These are phyloP conservation scores for Westerdykella sp. DNA, from an alignment of 2,329 filamentous ascomycete species.

Conservation along the genomic window DNA sequence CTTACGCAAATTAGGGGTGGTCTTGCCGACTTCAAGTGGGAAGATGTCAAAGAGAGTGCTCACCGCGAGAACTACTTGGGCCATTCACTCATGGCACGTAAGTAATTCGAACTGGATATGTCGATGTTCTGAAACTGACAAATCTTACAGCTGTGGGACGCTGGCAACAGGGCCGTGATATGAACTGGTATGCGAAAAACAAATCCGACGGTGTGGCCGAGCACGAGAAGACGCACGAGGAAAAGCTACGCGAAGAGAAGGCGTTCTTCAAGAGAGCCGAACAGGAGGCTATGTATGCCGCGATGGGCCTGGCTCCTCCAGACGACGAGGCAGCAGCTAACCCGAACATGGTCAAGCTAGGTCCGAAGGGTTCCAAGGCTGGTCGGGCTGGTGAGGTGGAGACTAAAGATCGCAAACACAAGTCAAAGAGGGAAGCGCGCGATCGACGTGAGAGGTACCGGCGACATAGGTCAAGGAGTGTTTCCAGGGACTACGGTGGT, in stretches of 20 bases:
- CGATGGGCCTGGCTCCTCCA: constrained; percentile 71
- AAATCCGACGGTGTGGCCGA: constrained; percentile 43
- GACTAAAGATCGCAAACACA: constrained; percentile 27
- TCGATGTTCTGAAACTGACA: constrained; percentile 2
- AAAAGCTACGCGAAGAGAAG: constrained; percentile 63
- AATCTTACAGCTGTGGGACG: constrained; percentile 60
- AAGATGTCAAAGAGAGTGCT: constrained; percentile 77
- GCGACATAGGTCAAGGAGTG: constrained; percentile 20
- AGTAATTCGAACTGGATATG: constrained; percentile 4
- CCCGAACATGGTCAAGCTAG: constrained; percentile 57
- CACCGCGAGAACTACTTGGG: constrained; percentile 90
- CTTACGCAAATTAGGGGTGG: constrained; percentile 57
- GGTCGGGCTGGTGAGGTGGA: constrained; percentile 50
- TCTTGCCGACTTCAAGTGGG: constrained; percentile 89
- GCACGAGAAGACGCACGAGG: constrained; percentile 52
- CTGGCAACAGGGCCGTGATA: constrained; percentile 75
- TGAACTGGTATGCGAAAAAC: constrained; percentile 59
- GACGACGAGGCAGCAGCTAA: constrained; percentile 56
- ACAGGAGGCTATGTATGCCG: constrained; percentile 79
- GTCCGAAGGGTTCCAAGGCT: constrained; percentile 43
- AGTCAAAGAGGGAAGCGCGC: constrained; percentile 11
- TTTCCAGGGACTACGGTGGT: constrained; percentile 17
- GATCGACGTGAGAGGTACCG: constrained; percentile 7
- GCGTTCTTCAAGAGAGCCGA: constrained; percentile 82
- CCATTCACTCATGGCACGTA: constrained; percentile 77